phyloP scores from a whole-genome alignment of 1,284 basidiomycete species.

The Trichosporon coremiiforme region DNA sequence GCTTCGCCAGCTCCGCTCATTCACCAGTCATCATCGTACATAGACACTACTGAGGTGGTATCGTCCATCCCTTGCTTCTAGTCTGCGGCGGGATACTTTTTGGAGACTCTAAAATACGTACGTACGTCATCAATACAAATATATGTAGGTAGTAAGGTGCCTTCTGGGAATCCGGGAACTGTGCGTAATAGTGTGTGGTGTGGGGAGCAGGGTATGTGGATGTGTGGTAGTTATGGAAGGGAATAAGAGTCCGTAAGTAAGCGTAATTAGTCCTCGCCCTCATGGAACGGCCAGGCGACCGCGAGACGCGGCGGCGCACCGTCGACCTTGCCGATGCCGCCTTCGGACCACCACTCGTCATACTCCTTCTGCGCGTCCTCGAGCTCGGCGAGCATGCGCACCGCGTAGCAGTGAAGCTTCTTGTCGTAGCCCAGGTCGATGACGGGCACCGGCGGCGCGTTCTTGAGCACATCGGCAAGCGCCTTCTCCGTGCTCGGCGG shows the following conservation, averaged over 20 bases:
- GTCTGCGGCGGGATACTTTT: not conserved
- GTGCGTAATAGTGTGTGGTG: not conserved
- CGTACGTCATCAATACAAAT: slow-evolving; percentile 10
- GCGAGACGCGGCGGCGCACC: slow-evolving; percentile 55
- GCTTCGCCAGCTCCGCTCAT: too few species aligned
- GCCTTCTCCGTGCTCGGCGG: slow-evolving; percentile 52
- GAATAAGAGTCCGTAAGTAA: too few species aligned
- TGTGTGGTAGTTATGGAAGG: not conserved
- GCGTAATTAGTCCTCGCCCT: slow-evolving; percentile 51
- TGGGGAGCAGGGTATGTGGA: not conserved
- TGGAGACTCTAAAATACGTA: slow-evolving; percentile 1
- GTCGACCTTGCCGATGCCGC: slow-evolving; percentile 54
- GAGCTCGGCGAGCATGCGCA: slow-evolving; percentile 58
- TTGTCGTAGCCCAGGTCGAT: slow-evolving; percentile 40
- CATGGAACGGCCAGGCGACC: slow-evolving; percentile 57
- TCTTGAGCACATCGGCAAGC: slow-evolving; percentile 41
- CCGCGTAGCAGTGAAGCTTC: slow-evolving; percentile 58
- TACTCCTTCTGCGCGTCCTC: slow-evolving; percentile 59
- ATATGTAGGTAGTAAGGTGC: not conserved
- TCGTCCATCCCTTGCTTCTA: not conserved
- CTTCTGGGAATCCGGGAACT: not conserved
- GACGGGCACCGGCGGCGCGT: slow-evolving; percentile 17
- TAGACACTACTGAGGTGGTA: not conserved
- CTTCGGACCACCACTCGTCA: slow-evolving; percentile 57
- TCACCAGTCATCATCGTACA: not conserved